Evolutionary conservation across 2,329 filamentous ascomycete species (phyloP), one percentile per base, ranked within the genome.

Genomic region (Lasiodiplodia gonubiensis): DNA sequence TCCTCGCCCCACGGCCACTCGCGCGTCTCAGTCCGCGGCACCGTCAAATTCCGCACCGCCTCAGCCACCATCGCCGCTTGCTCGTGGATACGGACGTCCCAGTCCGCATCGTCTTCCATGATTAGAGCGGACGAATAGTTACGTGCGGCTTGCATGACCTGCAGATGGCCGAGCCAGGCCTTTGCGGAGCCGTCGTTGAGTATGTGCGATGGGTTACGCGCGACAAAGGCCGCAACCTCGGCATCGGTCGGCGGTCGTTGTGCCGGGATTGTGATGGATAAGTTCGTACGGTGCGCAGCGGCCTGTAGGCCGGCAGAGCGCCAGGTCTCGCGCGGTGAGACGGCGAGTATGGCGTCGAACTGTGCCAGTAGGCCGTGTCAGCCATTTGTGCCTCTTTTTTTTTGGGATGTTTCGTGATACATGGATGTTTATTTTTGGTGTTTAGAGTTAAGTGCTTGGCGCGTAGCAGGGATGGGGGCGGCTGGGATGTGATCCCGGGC

Each of bases 101-200:
- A 70, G 60, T 70, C 69, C 7, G 57, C 42, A 30, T 70, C 69
- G 39, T 70, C 69, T 27, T 70, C 69, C 8, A 70, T 11, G n/a
- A 70, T 64, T 4, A 70, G 60, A 0, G 68, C 51, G 21, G 69
- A 59, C 11, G 63, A 52, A 52, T 55, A 49, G 55, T 67, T 64
- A 0, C 21, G 37, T 4, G 57, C 66, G 1, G 59, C 53, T n/a
- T 54, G 14, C 42, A 70, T 23, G 23, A 66, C 68, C 48, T 70
- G 68, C 25, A 70, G 69, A 27, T 70, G 68, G 23, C 53, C 69
- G 18, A 69, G 68, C 67, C 67, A 69, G 16, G 69, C 68, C 4
- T 48, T 25, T 3, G 69, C 69, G 39, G 25, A 49, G 21, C 60
- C 64, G 4, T 55, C 33, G 14, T 67, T 67, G 30, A 67, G 66